A percentile compares a stretch with the other conserved stretches of the same genome.
Conservation (phyloP, 495 filamentous ascomycete genomes). For the Talaromyces adpressus region DNA sequence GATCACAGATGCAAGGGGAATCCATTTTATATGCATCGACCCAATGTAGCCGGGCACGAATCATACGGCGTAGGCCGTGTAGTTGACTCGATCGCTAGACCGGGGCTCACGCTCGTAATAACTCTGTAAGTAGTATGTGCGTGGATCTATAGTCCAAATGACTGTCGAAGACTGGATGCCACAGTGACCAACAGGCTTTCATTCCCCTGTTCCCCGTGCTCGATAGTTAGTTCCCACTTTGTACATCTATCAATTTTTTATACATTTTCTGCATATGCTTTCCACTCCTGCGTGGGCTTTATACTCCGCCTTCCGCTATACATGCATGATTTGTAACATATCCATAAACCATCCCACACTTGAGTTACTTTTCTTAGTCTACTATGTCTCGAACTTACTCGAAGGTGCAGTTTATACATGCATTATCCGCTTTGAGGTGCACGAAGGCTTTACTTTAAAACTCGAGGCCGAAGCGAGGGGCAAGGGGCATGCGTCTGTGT, state of each 20-base stretch:
- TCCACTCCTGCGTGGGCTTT: background rate
- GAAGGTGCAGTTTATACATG: background rate
- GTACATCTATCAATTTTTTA: conserved; percentile 4
- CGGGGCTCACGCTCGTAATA: background rate
- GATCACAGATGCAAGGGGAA: conserved; percentile 39
- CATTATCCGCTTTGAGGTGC: conserved; percentile 5
- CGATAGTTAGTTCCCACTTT: background rate
- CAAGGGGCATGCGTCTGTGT: conserved; percentile 5
- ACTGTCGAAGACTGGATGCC: background rate
- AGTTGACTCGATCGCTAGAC: conserved; percentile 1
- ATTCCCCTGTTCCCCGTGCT: background rate
- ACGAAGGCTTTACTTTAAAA: conserved; percentile 7
- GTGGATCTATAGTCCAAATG: background rate
- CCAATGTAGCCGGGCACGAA: conserved; percentile 8
- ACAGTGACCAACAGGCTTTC: conserved; percentile 4
- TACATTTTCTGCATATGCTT: background rate
- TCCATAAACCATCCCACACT: background rate
- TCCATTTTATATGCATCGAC: conserved; percentile 8
- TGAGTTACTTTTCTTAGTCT: background rate
- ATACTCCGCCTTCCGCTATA: background rate
- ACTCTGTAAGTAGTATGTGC: background rate
- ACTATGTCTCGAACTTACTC: background rate
- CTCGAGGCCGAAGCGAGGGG: conserved; percentile 9
- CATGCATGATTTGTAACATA: background rate
- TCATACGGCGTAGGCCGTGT: background rate